Percentiles rank a stretch among this genome's conserved stretches.
Evolutionary conservation across 192 early-diverging fungal species (phyloP).

Genomic region (Mortierella hygrophila): DNA sequence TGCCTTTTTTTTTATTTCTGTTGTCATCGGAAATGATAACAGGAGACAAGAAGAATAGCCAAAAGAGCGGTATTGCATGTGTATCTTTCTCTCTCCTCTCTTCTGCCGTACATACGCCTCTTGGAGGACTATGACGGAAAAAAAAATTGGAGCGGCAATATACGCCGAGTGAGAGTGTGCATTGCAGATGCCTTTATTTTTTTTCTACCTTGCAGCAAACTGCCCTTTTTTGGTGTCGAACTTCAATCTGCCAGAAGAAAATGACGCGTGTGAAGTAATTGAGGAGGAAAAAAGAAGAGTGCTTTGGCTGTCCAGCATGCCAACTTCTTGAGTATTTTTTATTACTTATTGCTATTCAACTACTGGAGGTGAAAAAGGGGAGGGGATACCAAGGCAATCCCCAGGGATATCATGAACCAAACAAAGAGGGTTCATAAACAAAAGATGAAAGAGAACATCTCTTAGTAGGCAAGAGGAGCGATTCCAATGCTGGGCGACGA

Average conservation of each 20-base stretch:
- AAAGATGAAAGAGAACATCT: neutral
- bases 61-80: no score
- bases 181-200: neutral
- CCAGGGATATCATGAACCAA: neutral
- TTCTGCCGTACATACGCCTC: no score
- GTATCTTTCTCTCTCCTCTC: no score
- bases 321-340: neutral
- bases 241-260: no score
- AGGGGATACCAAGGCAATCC: neutral
- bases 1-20: no score
- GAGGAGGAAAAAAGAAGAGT: neutral
- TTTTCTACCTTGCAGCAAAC: neutral
- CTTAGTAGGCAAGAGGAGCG: conserved; percentile 31
- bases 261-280: neutral
- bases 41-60: no score
- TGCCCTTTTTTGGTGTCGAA: neutral
- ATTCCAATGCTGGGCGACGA: conserved; percentile 47
- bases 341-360: neutral
- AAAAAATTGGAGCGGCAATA: neutral
- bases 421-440: neutral
- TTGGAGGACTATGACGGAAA: no score
- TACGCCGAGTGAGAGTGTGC: neutral
- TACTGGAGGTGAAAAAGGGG: neutral
- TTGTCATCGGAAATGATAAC: no score
- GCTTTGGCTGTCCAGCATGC: neutral